Evolutionary conservation across 2,329 filamentous ascomycete species (phyloP).

Genomic region (Colletotrichum lupini): DNA sequence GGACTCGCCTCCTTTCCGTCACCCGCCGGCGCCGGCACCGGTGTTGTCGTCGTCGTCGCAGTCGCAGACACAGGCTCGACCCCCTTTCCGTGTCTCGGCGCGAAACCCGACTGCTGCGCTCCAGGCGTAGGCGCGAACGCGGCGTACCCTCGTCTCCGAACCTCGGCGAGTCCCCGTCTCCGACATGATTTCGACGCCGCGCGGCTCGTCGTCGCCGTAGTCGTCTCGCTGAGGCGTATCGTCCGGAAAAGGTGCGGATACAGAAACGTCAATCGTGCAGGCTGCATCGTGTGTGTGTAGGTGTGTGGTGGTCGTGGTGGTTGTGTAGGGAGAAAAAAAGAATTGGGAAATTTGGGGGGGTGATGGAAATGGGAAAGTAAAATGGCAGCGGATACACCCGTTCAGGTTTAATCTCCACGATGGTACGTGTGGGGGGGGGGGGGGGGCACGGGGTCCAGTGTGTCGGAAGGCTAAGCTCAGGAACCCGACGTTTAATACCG

Average conservation of each 20-base stretch:
- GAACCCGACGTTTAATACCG: constrained; percentile 5
- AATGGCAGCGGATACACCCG: background rate
- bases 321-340: background rate
- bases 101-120: constrained; percentile 57
- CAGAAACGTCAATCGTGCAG: constrained; percentile 72
- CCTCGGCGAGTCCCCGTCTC: constrained; percentile 33
- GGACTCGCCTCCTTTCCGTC: background rate
- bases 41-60: constrained; percentile 39
- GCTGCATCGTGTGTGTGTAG: constrained; percentile 61
- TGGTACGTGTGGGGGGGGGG: constrained; percentile 23
- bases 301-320: background rate
- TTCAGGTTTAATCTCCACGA: constrained; percentile 23
- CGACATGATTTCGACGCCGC: constrained; percentile 34
- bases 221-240: constrained; percentile 55
- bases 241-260: constrained; percentile 75
- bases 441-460: constrained; percentile 8
- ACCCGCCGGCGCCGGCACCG: constrained; percentile 37
- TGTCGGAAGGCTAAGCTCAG: constrained; percentile 14
- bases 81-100: constrained; percentile 69
- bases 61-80: constrained; percentile 60
- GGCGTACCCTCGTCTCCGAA: constrained; percentile 42
- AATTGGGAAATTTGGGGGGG: background rate
- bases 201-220: constrained; percentile 51
- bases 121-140: constrained; percentile 47
- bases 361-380: background rate